Base-by-base conservation (phyloP, 768 basidiomycete genomes). In the Termitomyces sp. region DNA sequence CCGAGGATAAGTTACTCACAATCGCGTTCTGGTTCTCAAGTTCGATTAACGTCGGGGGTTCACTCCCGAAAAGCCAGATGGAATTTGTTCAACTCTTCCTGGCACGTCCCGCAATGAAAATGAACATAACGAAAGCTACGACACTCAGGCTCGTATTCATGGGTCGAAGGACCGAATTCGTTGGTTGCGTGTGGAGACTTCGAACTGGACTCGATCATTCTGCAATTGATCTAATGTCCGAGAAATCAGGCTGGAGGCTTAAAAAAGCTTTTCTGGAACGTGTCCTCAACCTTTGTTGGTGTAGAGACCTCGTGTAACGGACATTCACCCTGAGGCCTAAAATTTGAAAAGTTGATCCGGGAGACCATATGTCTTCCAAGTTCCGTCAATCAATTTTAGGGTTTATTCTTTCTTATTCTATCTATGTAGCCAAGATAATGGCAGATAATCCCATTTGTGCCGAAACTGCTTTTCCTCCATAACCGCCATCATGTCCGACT, bases 401-500 rank as follows among this genome's bases (percentile, higher is more conserved):
- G 46, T 52, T 54, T 49, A 38, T 52, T 35, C 32, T 5, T 24
- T 30, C 38, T 20, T 11, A 10, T 35, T 44, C 38, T 26, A 40
- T 41, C 44, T 44, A 48, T 11, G 16, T 28, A 33, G 48, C 30
- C 50, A 46, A 57, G 47, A 57, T 54, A 28, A 54, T 54, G 43
- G 18, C n/a, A 30, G 38, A 54, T 54, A 49, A 43, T 54, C 47
- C 57, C 47, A 58, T 58, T 54, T 53, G 57, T 53, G 26, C 38
- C 20, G 13, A 28, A 52, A 30, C 45, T 32, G 43, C 30, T 18
- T 40, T 54, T 49, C 47, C 24, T 49, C 36, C 52, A 54, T 32
- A 22, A 58, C 52, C 28, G 14, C 36, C 41, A 50, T 36, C 52
- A 60, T 60, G 60, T 60, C 60, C 36, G 53, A 41, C 47, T 54